phyloP scores from a whole-genome alignment of 768 basidiomycete genomes.

The Tremella mesenterica region DNA sequence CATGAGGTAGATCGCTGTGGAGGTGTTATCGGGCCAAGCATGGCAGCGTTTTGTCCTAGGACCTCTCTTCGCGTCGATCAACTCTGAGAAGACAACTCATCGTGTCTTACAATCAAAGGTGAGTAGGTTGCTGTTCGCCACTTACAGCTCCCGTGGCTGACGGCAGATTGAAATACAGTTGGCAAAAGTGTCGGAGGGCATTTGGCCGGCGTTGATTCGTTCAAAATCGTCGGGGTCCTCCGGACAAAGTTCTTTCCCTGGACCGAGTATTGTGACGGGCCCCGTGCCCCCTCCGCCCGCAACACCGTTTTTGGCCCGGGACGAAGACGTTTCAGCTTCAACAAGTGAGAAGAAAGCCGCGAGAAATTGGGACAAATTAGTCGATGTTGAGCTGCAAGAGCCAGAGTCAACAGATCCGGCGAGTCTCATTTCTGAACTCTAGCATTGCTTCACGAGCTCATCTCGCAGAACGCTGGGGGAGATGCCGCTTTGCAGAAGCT shows the following conservation, averaged over 20 bases:
- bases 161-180: constrained; percentile 64
- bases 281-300: background rate
- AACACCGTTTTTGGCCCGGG: background rate
- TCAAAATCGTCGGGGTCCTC: background rate
- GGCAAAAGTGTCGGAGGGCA: constrained; percentile 56
- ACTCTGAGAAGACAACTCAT: constrained; percentile 55
- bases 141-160: background rate
- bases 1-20: background rate
- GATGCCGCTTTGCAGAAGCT: constrained; percentile 76
- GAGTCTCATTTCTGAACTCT: constrained; percentile 1
- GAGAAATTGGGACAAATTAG: constrained; percentile 86
- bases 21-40: background rate
- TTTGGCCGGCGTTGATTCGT: constrained; percentile 51
- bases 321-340: background rate
- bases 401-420: constrained; percentile 47
- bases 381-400: constrained; percentile 61
- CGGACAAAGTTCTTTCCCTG: background rate
- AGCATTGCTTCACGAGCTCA: background rate
- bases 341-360: constrained; percentile 25
- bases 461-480: constrained; percentile 69
- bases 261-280: background rate
- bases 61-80: constrained; percentile 75
- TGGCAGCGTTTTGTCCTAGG: constrained; percentile 57
- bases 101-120: constrained; percentile 72
- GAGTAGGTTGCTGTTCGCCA: background rate